Percentiles rank a stretch among this genome's conserved stretches.
Conservation (phyloP, 805 yeast species). For the Barnettozyma pratensis region DNA sequence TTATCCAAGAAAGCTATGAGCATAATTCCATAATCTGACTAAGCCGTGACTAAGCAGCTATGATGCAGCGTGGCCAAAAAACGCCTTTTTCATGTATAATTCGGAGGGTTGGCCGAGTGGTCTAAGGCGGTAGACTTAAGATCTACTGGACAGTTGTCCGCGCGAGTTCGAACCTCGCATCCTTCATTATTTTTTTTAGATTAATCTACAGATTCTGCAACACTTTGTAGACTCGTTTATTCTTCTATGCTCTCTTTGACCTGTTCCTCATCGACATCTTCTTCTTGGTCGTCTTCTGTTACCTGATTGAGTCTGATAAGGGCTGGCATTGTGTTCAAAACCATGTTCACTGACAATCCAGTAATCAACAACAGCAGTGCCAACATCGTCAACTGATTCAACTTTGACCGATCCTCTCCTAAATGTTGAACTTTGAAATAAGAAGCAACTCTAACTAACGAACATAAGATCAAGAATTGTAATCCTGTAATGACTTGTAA, state of each 20-base stretch:
- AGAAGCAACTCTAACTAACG: slow-evolving; percentile 3
- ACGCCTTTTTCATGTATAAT: not conserved
- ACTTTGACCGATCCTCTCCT: not conserved
- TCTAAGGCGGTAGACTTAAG: slow-evolving; percentile 18
- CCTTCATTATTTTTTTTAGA: slow-evolving; percentile 12
- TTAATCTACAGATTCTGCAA: slow-evolving; percentile 1
- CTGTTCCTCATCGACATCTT: slow-evolving; percentile 1
- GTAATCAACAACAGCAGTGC: not conserved
- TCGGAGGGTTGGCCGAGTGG: slow-evolving; percentile 16
- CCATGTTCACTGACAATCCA: slow-evolving; percentile 3
- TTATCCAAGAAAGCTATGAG: too few species aligned
- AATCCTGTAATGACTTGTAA: not conserved
- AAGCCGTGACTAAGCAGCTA: too few species aligned
- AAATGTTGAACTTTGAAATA: slow-evolving; percentile 2
- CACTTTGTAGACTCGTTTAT: too few species aligned
- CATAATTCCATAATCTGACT: too few species aligned
- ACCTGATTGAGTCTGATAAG: not conserved
- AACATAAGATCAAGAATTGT: slow-evolving; percentile 2
- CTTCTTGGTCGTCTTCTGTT: slow-evolving; percentile 5
- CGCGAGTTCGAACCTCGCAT: slow-evolving; percentile 18
- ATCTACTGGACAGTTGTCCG: slow-evolving; percentile 15
- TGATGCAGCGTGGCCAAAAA: not conserved
- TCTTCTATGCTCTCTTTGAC: not conserved
- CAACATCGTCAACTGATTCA: slow-evolving; percentile 7
- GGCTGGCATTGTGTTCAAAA: slow-evolving; percentile 3